Base-by-base conservation (phyloP, 352 stramenopile genomes). In the Globisporangium lucens region DNA sequence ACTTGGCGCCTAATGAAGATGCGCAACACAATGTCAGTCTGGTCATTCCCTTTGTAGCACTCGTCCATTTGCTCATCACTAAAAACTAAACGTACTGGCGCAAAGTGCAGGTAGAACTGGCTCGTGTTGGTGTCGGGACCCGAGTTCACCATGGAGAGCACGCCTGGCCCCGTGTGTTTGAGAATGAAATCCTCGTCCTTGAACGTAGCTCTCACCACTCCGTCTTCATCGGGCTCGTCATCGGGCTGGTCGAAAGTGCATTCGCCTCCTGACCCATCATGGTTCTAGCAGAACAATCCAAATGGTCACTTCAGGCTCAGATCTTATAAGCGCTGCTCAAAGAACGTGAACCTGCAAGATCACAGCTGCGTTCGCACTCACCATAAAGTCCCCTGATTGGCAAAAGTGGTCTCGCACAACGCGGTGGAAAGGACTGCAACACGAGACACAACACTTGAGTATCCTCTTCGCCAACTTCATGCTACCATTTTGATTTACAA, bases 171-270 rank as follows among this genome's bases (percentile, higher is more conserved):
- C 33, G 78, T 83, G 79, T 99, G 97, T 30, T 69, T 72, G 9
- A 98, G 79, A 60, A 91, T 80, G 69, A 99, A 99, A 73, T 98
- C 98, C 74, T 98, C 90, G 76, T 99, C 96, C 3, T 76, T 69
- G 78, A 99, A 99, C 5, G 67, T 76, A 17, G 58, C 55, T 24
- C 64, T 84, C 61, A 15, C 4, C 27, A 41, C 3, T 27, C 63
- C 43, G 56, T 74, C 69, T 51, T 69, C 60, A 49, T 57, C 53
- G 0, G 51, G 55, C n/a, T 43, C 22, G 55, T 66, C 51, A 62
- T 51, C 61, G 51, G 57, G 64, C 61, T 74, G 64, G 47, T 76
- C 74, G 41, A 98, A 99, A 17, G 98, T 98, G 66, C 82, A 90
- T 56, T 97, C 86, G 1, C 85, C 80, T 20, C 89, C 86, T 59